Conservation (phyloP, 2,329 filamentous ascomycete genomes). For the Sclerotinia sclerotiorum region DNA sequence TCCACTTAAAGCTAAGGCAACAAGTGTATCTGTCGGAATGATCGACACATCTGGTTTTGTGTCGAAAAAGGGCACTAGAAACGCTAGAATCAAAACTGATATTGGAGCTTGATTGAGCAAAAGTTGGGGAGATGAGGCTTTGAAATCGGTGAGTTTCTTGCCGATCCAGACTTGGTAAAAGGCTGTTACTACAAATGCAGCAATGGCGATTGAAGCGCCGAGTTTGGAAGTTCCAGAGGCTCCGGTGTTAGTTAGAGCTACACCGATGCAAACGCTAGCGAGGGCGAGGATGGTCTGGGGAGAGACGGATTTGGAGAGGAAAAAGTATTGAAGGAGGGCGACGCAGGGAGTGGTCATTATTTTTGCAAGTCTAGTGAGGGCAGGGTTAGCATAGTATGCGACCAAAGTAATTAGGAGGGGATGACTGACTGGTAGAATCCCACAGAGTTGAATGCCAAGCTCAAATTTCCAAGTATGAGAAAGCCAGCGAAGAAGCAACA, state of each 20-base stretch:
- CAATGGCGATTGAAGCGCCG: conserved; percentile 45
- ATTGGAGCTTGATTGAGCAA: conserved; percentile 49
- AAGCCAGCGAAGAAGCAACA: conserved; percentile 50
- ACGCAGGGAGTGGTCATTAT: conserved; percentile 51
- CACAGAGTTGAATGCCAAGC: conserved; percentile 48
- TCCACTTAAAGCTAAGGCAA: conserved; percentile 45
- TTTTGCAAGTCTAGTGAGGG: conserved; percentile 43
- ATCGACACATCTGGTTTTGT: conserved; percentile 35
- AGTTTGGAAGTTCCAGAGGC: conserved; percentile 43
- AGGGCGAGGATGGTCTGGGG: conserved; percentile 45
- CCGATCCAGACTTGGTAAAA: conserved; percentile 51
- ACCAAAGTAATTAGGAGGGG: not conserved
- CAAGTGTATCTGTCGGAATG: conserved; percentile 44
- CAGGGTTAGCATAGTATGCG: not conserved
- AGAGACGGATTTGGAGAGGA: conserved; percentile 46
- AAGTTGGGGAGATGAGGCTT: conserved; percentile 46
- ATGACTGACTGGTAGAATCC: conserved; percentile 46
- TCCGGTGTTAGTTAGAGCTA: conserved; percentile 46
- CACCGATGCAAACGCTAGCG: conserved; percentile 46
- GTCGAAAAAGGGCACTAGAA: conserved; percentile 47
- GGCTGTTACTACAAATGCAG: conserved; percentile 47
- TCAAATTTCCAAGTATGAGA: conserved; percentile 48
- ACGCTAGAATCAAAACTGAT: conserved; percentile 46
- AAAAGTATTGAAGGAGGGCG: conserved; percentile 47
- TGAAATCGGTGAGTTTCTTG: conserved; percentile 49